Evolutionary conservation across 805 yeast genomes (phyloP).

Genomic region (Clavispora fructus): DNA sequence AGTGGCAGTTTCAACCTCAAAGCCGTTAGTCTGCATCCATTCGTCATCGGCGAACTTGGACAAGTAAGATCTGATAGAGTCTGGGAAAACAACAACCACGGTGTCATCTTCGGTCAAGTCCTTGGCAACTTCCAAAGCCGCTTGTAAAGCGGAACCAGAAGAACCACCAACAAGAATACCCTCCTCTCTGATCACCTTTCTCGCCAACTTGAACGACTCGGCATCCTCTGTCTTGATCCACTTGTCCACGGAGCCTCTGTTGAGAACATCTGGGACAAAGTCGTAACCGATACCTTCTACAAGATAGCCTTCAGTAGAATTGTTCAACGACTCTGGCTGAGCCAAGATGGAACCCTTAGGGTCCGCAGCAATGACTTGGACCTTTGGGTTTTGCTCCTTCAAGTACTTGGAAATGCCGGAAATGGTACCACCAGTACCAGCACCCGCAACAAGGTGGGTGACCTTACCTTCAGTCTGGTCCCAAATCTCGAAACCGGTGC

Average conservation of each 20-base stretch:
- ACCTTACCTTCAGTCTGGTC: conserved; percentile 69
- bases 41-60: conserved; percentile 87
- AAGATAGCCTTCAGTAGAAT: conserved; percentile 54
- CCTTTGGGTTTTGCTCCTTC: conserved; percentile 61
- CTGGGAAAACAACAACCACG: conserved; percentile 80
- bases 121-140: conserved; percentile 64
- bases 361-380: conserved; percentile 73
- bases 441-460: conserved; percentile 79
- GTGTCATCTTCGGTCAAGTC: conserved; percentile 68
- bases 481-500: conserved; percentile 84
- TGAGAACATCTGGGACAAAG: conserved; percentile 76
- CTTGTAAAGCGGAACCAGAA: conserved; percentile 78
- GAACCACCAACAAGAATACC: conserved; percentile 90
- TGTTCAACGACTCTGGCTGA: conserved; percentile 66
- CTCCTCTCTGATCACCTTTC: conserved; percentile 78
- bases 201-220: conserved; percentile 72
- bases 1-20: conserved; percentile 50
- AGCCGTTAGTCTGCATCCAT: conserved; percentile 79
- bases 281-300: conserved; percentile 93
- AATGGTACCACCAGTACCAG: conserved; percentile 96
- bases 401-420: conserved; percentile 83
- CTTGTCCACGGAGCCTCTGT: conserved; percentile 58
- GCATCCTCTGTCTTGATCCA: conserved; percentile 88
- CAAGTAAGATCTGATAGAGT: conserved; percentile 78
- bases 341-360: conserved; percentile 86